These are phyloP conservation scores for Kwoniella shivajii DNA, from an alignment of 1,284 basidiomycete genomes.

Conservation along the genomic window DNA sequence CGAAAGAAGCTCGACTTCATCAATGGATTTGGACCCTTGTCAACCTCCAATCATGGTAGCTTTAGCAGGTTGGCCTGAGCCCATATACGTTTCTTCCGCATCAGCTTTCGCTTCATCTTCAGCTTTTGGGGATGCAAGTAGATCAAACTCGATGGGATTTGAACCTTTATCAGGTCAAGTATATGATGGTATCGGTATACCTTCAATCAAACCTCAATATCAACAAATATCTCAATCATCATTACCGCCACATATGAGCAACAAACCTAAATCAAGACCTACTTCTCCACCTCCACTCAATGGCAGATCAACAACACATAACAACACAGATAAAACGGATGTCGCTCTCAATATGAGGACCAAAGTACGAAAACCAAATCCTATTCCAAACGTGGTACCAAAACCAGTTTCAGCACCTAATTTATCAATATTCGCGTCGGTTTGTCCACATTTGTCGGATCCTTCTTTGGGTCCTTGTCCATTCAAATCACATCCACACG, in stretches of 20 bases:
- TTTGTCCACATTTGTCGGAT: constrained; percentile 15
- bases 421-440: constrained; percentile 17
- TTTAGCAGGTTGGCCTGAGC: constrained; percentile 39
- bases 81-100: constrained; percentile 27
- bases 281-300: background rate
- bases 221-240: background rate
- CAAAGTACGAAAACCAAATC: constrained; percentile 1
- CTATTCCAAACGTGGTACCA: background rate
- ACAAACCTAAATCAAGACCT: background rate
- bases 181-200: constrained; percentile 13
- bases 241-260: background rate
- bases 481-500: constrained; percentile 24
- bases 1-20: too few species aligned
- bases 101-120: too few species aligned
- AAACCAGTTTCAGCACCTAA: constrained; percentile 6
- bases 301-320: background rate
- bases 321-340: background rate
- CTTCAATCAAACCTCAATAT: background rate
- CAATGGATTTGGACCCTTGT: too few species aligned
- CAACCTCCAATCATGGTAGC: constrained; percentile 32
- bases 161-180: constrained; percentile 11
- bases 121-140: constrained; percentile 5
- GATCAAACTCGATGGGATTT: background rate
- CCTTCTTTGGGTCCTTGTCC: constrained; percentile 23
- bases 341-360: background rate